phyloP scores from a whole-genome alignment of 2,329 filamentous ascomycete species.

The Trichoderma semiorbis region DNA sequence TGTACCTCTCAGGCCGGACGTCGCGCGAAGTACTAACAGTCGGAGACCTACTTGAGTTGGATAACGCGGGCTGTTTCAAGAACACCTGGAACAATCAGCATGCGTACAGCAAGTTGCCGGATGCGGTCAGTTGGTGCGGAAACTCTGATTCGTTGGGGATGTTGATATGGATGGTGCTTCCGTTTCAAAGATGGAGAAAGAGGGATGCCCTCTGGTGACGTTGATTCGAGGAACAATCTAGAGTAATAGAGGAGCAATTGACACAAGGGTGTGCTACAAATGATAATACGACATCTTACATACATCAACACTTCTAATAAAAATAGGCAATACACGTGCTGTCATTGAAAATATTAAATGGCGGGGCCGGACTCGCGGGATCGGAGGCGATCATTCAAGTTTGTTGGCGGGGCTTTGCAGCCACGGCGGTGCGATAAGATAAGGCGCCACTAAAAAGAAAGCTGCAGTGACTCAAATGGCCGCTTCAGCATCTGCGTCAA shows the following conservation, averaged over 20 bases:
- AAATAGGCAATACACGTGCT: no score
- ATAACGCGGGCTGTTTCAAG: background rate
- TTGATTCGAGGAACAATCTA: background rate
- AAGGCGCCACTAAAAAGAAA: background rate
- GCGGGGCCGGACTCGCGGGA: background rate
- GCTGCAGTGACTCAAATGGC: constrained; percentile 9
- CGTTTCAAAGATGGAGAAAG: background rate
- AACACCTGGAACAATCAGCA: background rate
- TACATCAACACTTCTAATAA: no score
- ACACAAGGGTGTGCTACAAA: background rate
- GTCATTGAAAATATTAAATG: no score
- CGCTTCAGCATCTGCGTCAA: constrained; percentile 2
- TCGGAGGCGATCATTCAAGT: background rate
- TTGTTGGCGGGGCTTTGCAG: background rate
- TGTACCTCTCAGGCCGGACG: background rate
- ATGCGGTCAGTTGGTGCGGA: constrained; percentile 5
- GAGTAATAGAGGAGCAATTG: no score
- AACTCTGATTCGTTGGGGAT: constrained; percentile 6
- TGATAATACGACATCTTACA: no score
- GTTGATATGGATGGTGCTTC: constrained; percentile 4
- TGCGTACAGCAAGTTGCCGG: background rate
- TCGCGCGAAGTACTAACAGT: background rate
- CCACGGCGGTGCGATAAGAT: constrained; percentile 8
- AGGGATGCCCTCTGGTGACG: background rate
- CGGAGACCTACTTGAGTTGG: background rate